A percentile compares a stretch with the other conserved stretches of the same genome.
These are phyloP conservation scores for Penicillium egyptiacum DNA, from an alignment of 495 filamentous ascomycete species.

Conservation along the genomic window DNA sequence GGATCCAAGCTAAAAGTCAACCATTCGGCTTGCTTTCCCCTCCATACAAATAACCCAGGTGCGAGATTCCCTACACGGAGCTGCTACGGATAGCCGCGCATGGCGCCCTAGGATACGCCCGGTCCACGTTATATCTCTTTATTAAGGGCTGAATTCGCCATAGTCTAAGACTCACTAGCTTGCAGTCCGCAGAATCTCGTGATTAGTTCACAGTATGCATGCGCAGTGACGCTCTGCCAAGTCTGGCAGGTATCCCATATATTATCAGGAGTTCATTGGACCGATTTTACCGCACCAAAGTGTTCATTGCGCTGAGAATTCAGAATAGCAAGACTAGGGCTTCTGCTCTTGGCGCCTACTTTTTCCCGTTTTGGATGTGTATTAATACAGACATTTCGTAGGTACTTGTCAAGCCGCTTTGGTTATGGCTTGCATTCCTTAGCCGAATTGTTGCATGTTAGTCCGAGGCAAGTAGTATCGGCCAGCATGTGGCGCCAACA, in stretches of 20 bases:
- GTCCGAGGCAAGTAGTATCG: not conserved
- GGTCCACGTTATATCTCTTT: not conserved
- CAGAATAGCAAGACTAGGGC: not conserved
- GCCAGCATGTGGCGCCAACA: constrained; percentile 2
- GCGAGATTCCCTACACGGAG: not conserved
- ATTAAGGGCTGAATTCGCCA: not conserved
- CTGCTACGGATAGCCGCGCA: not conserved
- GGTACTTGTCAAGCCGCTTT: not conserved
- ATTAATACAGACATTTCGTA: not conserved
- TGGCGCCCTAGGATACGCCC: not conserved
- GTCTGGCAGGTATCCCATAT: not conserved
- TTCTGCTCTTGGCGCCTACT: not conserved
- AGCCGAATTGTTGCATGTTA: not conserved
- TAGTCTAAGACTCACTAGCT: no score
- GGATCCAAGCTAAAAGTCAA: not conserved
- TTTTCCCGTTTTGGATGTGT: not conserved
- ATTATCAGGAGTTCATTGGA: not conserved
- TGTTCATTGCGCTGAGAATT: not conserved
- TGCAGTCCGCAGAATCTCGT: not conserved
- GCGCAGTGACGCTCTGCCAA: not conserved
- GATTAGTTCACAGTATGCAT: not conserved
- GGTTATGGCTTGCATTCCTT: constrained; percentile 7
- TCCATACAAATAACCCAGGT: not conserved
- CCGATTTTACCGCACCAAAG: not conserved
- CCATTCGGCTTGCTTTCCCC: not conserved